These are phyloP conservation scores for Phialemoniopsis sp. DNA, from an alignment of 2,329 filamentous ascomycete genomes.

Conservation along the genomic window DNA sequence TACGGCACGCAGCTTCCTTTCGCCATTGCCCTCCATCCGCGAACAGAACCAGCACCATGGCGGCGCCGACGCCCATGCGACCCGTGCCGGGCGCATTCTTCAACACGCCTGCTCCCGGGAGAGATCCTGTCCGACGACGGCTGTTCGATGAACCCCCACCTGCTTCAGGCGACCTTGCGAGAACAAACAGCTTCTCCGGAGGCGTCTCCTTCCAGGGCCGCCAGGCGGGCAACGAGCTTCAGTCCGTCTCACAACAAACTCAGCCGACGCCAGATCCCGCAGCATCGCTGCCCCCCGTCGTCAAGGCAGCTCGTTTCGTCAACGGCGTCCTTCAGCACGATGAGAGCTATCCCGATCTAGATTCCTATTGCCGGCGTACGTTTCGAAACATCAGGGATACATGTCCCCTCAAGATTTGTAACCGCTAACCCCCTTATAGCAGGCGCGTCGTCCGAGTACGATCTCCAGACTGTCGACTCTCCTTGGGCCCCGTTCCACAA, in stretches of 20 bases:
- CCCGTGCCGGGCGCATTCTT: constrained; percentile 72
- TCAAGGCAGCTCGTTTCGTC: constrained; percentile 78
- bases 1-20: no score
- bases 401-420: neutral
- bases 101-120: constrained; percentile 63
- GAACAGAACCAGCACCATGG: constrained; percentile 41
- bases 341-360: constrained; percentile 80
- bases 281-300: constrained; percentile 58
- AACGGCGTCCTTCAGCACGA: constrained; percentile 75
- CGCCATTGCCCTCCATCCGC: no score
- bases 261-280: constrained; percentile 36
- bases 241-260: no score
- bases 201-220: neutral
- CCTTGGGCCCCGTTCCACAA: constrained; percentile 90
- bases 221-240: neutral
- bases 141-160: constrained; percentile 34
- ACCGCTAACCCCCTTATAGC: constrained; percentile 47
- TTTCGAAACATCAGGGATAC: constrained; percentile 13
- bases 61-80: constrained; percentile 64
- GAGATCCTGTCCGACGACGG: constrained; percentile 42
- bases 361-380: constrained; percentile 85
- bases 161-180: constrained; percentile 9
- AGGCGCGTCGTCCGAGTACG: constrained; percentile 89
- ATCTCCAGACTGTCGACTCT: constrained; percentile 61
- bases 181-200: constrained; percentile 10